Evolutionary conservation across 495 filamentous ascomycete species (phyloP).

Genomic region (Penicillium salamii): DNA sequence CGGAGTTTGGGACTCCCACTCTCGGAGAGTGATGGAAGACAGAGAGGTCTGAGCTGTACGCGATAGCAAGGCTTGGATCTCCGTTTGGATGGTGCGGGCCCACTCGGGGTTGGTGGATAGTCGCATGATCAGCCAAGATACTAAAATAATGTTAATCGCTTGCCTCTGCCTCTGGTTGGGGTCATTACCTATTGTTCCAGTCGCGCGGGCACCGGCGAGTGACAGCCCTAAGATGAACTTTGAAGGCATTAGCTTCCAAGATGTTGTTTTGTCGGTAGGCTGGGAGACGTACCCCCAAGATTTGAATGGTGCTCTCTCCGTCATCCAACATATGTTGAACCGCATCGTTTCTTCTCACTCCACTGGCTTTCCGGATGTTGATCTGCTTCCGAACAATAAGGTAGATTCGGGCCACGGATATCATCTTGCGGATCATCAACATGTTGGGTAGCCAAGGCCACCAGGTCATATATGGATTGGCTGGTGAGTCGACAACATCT

Average conservation of each 20-base stretch:
- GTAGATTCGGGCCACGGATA: not conserved
- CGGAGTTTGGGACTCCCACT: constrained; percentile 8
- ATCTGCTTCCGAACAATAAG: not conserved
- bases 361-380: not conserved
- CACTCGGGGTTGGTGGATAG: constrained; percentile 4
- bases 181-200: constrained; percentile 5
- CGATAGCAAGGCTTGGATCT: not conserved
- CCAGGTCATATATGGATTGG: not conserved
- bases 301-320: constrained; percentile 2
- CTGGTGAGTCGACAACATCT: not conserved
- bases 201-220: constrained; percentile 8
- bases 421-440: not conserved
- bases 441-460: not conserved
- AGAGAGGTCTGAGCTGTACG: not conserved
- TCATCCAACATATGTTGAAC: constrained; percentile 9
- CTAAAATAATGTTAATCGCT: not conserved
- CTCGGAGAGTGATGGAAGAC: constrained; percentile 2
- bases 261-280: too few species aligned
- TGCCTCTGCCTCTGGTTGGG: not conserved
- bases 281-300: not conserved
- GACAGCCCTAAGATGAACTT: constrained; percentile 8
- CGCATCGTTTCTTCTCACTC: not conserved
- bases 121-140: constrained; percentile 9
- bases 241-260: not conserved
- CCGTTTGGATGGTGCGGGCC: not conserved